Evolutionary conservation across 208 protist species (phyloP).

Genomic region (Leptomonas seymouri): DNA sequence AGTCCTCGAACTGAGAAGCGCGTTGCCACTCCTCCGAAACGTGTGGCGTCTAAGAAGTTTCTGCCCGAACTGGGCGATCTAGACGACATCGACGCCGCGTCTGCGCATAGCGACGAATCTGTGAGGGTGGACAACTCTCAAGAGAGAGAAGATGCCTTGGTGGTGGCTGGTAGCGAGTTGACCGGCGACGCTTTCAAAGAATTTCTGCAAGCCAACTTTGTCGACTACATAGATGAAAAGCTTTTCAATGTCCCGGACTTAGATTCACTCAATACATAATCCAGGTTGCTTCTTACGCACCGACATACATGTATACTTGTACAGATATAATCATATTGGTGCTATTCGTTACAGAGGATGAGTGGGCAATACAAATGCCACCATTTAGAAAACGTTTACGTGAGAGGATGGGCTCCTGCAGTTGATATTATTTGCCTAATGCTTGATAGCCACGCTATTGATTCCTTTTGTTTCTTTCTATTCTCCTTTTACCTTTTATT

Average conservation of each 20-base stretch:
- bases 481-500: not conserved
- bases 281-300: not conserved
- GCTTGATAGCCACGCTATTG: not conserved
- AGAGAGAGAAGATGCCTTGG: constrained; percentile 48
- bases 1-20: not conserved
- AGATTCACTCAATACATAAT: constrained; percentile 14
- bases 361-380: not conserved
- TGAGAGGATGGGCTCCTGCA: not conserved
- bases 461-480: not conserved
- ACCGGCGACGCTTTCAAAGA: constrained; percentile 59
- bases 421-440: not conserved
- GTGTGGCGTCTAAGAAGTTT: constrained; percentile 21
- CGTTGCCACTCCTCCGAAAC: constrained; percentile 1
- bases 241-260: constrained; percentile 38
- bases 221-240: constrained; percentile 73
- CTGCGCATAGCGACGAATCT: constrained; percentile 25
- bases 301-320: no score
- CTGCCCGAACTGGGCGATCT: constrained; percentile 12
- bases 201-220: constrained; percentile 82
- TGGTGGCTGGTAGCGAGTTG: constrained; percentile 50
- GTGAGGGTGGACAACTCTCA: constrained; percentile 35
- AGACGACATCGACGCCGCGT: constrained; percentile 10
- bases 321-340: no score
- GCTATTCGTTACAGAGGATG: no score
- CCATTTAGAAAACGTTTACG: not conserved